Conservation (phyloP, 495 filamentous ascomycete species). For the Letharia columbiana region DNA sequence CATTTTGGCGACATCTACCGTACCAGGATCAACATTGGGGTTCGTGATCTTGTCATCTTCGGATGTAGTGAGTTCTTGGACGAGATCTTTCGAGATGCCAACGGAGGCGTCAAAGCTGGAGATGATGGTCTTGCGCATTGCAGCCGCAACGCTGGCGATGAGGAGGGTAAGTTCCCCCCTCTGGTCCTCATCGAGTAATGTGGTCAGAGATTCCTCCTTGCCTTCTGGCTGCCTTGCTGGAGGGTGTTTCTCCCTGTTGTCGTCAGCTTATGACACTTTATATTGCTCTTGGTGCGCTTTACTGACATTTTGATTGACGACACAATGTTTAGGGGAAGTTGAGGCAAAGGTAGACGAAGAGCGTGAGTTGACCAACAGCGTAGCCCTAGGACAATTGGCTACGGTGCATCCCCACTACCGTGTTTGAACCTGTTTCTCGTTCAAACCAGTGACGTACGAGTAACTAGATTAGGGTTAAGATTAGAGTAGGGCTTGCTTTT, state of each 20-base stretch:
- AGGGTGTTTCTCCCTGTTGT: background rate
- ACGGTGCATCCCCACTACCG: background rate
- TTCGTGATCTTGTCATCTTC: conserved; percentile 26
- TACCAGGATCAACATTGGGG: conserved; percentile 24
- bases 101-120: conserved; percentile 33
- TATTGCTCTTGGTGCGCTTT: too few relatives aligned
- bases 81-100: conserved; percentile 18
- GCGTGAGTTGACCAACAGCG: background rate
- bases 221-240: conserved; percentile 4
- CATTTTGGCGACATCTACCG: conserved; percentile 24
- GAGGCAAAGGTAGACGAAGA: background rate
- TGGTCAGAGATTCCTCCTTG: conserved; percentile 17
- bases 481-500: background rate
- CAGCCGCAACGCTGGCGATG: conserved; percentile 35
- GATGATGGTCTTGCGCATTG: conserved; percentile 37
- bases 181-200: conserved; percentile 22
- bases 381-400: background rate
- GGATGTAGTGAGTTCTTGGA: conserved; percentile 16
- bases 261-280: background rate
- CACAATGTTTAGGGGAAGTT: background rate
- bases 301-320: background rate
- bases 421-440: background rate
- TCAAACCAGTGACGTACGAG: background rate
- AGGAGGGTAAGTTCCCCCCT: conserved; percentile 29
- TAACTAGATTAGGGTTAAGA: background rate